phyloP scores from a whole-genome alignment of 164 flowering plant species.

The Euptelea pleiosperma region DNA sequence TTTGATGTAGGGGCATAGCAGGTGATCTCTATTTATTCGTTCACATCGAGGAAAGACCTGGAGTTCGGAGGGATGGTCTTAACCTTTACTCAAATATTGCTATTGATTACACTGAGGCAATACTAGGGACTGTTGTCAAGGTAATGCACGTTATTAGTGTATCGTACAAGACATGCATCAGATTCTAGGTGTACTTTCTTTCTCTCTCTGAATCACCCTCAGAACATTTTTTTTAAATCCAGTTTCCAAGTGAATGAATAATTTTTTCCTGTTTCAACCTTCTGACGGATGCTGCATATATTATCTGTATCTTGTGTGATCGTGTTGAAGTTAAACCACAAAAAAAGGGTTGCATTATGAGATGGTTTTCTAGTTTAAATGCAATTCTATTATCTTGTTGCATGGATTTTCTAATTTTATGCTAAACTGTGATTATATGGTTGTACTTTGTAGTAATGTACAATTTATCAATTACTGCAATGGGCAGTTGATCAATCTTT shows the following conservation, averaged over 20 bases:
- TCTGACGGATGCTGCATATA: too few species aligned
- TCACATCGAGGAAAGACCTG: constrained; percentile 61
- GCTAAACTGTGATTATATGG: too few species aligned
- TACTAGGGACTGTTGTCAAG: constrained; percentile 71
- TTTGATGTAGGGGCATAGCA: constrained; percentile 50
- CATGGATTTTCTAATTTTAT: too few species aligned
- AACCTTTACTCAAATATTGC: constrained; percentile 68
- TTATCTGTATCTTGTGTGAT: too few species aligned
- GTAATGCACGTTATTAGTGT: constrained; percentile 28
- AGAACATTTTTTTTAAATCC: neutral
- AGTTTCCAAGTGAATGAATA: neutral
- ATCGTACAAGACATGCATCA: neutral
- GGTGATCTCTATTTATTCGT: constrained; percentile 76
- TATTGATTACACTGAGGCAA: constrained; percentile 83
- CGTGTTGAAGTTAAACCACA: too few species aligned
- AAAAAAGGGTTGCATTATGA: neutral
- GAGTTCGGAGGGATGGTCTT: constrained; percentile 74
- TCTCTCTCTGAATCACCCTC: neutral
- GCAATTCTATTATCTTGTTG: too few species aligned
- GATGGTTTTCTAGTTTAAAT: neutral
- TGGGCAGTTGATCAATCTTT: too few species aligned
- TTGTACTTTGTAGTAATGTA: too few species aligned
- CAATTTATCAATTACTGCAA: too few species aligned
- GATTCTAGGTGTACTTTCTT: neutral
- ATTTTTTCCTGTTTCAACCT: too few species aligned